phyloP scores from a whole-genome alignment of 306 rosid species.

The Potentilla sterilis region DNA sequence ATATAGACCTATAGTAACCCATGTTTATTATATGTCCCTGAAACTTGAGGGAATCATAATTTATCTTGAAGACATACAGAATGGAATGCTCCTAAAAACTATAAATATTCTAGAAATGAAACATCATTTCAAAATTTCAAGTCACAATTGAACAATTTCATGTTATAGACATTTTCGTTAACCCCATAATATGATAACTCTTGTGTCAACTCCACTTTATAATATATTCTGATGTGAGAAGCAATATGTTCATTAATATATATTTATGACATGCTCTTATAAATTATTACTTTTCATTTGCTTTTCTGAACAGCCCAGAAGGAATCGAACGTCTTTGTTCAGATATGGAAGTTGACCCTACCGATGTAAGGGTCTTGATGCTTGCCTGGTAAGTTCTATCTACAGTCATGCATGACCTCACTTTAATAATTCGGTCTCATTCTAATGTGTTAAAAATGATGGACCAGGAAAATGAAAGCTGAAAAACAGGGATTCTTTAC shows the following conservation, averaged over 20 bases:
- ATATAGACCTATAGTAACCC: background rate
- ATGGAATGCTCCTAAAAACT: background rate
- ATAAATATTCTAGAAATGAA: background rate
- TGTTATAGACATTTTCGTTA: background rate
- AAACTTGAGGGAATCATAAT: background rate
- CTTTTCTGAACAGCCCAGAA: constrained; percentile 75
- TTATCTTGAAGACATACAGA: background rate
- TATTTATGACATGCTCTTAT: background rate
- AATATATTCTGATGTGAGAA: background rate
- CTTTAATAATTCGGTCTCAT: constrained; percentile 20
- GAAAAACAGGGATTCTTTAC: constrained; percentile 96
- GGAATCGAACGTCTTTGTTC: constrained; percentile 95
- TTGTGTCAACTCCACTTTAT: background rate
- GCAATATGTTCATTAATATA: background rate
- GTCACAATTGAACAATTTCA: background rate
- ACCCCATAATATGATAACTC: background rate
- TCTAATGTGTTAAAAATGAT: constrained; percentile 37
- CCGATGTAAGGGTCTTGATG: constrained; percentile 95
- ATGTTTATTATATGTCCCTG: background rate
- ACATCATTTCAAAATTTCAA: background rate
- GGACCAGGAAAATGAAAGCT: constrained; percentile 89
- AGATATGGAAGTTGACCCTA: constrained; percentile 84
- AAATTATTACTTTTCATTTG: background rate
- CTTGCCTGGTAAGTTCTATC: constrained; percentile 82
- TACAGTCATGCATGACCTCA: constrained; percentile 19